Evolutionary conservation across 768 basidiomycete species (phyloP), one percentile per base, ranked within the genome.

Genomic region (Leccinum boreale): DNA sequence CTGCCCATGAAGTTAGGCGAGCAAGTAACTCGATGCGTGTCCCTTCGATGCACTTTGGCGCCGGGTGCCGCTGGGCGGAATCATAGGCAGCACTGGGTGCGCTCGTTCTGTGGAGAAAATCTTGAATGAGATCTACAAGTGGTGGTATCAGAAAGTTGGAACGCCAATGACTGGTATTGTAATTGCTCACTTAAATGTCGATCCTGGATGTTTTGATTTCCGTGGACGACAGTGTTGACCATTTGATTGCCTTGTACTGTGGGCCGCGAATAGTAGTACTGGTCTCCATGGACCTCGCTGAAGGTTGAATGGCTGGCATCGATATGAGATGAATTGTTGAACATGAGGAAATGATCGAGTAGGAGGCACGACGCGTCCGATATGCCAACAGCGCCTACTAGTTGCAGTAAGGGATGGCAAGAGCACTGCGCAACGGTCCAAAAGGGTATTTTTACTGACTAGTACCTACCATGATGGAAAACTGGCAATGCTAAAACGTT

Each of bases 21-120:
- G 53, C 54, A 9, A 67, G 61, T 5, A 68, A 36, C 31, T 63
- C 66, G 55, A 53, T 12, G 21, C 66, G 66, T 2, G 66, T 67
- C 15, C 66, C 66, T 47, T 64, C 66, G 28, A 65, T 60, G 48
- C 66, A 67, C 45, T 58, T 67, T 42, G 63, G 56, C 3, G 66
- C 64, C 3, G 63, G 63, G 48, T 61, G 39, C 3, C 66, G 63
- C 33, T 28, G 26, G 8, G 26, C 26, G 8, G 26, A 28, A 28
- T 65, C 63, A 28, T 65, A 53, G 7, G 63, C 46, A 35, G 66
- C 66, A 29, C 66, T 65, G 1, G 53, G 58, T 3, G 66, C 66
- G 50, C 60, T 62, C 17, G 53, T 58, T 33, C 55, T 67, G 1
- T 45, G 58, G 35, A 67, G 63, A 0, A 11, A 26, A 26, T 65